phyloP scores from a whole-genome alignment of 345 rosid genomes.

The Eucalyptus pauciflora region DNA sequence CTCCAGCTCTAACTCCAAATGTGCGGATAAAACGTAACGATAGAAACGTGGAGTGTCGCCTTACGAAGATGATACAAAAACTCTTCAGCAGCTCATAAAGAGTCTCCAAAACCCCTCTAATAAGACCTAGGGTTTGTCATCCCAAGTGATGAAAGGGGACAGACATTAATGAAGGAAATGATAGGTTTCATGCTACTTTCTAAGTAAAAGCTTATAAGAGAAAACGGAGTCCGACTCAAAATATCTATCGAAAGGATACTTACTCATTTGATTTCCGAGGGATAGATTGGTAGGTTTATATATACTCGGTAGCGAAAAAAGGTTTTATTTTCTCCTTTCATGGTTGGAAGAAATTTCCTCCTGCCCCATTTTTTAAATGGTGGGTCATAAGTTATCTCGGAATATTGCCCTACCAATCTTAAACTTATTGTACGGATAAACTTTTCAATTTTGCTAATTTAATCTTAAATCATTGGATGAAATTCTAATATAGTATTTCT shows the following conservation, averaged over 20 bases:
- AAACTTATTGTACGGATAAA: not conserved
- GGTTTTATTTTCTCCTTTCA: not conserved
- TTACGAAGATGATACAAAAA: not conserved
- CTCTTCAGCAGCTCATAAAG: not conserved
- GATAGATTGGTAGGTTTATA: not conserved
- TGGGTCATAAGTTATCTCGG: not conserved
- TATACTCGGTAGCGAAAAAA: not conserved
- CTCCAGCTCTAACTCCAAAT: not conserved
- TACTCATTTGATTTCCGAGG: not conserved
- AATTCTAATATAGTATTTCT: not conserved
- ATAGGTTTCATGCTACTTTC: not conserved
- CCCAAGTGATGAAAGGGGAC: not conserved
- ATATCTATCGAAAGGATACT: not conserved
- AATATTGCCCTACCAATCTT: not conserved
- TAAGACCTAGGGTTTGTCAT: not conserved
- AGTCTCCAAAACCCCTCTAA: not conserved
- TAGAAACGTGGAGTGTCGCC: not conserved
- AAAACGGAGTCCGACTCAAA: not conserved
- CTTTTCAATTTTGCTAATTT: not conserved
- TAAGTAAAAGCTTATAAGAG: not conserved
- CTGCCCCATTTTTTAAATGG: not conserved
- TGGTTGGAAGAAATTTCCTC: not conserved
- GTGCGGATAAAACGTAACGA: not conserved
- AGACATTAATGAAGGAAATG: not conserved
- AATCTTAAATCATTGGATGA: not conserved